Evolutionary conservation across 169 alveolate genomes (phyloP).

Genomic region (Amoebophrya sp.): DNA sequence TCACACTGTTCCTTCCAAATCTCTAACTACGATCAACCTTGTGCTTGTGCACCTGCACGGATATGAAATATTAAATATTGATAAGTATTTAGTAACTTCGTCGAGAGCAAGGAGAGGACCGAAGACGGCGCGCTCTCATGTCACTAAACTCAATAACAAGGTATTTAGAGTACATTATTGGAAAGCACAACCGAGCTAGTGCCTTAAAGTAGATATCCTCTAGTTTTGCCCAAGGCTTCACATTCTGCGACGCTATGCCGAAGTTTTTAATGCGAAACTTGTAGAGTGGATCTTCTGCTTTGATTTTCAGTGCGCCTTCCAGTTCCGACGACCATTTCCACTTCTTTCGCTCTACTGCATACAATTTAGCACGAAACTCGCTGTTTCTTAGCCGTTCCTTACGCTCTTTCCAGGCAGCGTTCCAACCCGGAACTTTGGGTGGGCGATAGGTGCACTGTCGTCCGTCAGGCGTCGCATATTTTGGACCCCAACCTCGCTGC

Average conservation of each 20-base stretch:
- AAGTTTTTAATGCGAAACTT: background rate
- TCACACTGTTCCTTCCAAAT: too few relatives aligned
- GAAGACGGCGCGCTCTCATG: too few relatives aligned
- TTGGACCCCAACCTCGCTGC: background rate
- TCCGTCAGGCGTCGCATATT: background rate
- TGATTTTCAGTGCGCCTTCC: background rate
- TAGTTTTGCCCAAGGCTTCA: background rate
- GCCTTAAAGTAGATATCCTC: background rate
- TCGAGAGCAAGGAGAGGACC: too few relatives aligned
- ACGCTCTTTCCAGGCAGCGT: conserved; percentile 62
- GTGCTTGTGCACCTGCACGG: too few relatives aligned
- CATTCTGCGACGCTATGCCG: background rate
- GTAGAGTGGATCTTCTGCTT: background rate
- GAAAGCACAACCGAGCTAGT: too few relatives aligned
- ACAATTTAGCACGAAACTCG: conserved; percentile 18
- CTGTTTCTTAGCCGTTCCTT: conserved; percentile 43
- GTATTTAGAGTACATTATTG: too few relatives aligned
- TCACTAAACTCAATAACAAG: too few relatives aligned
- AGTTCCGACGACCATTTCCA: background rate
- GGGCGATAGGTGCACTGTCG: background rate
- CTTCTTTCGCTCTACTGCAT: background rate
- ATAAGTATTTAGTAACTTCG: too few relatives aligned
- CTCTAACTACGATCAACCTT: too few relatives aligned
- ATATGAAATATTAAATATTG: too few relatives aligned
- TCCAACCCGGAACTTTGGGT: conserved; percentile 61